These are phyloP conservation scores for Saccharomycopsis fermentans DNA, from an alignment of 805 yeast genomes.

Conservation along the genomic window DNA sequence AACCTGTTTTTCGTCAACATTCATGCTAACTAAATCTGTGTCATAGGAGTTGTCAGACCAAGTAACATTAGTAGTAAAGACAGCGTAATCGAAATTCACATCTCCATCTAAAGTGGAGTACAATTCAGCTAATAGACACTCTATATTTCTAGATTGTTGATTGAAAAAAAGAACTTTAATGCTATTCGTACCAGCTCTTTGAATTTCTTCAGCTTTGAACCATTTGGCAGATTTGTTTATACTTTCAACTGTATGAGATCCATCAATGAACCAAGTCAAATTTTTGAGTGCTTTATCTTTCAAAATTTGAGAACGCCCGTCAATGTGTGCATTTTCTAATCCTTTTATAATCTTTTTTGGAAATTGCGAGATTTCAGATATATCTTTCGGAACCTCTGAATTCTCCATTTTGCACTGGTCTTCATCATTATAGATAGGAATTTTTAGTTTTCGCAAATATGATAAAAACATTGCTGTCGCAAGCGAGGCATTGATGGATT, in stretches of 20 bases:
- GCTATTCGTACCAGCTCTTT: constrained; percentile 18
- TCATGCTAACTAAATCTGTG: constrained; percentile 76
- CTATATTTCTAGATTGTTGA: constrained; percentile 88
- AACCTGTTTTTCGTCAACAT: constrained; percentile 68
- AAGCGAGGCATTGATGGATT: constrained; percentile 73
- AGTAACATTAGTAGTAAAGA: constrained; percentile 87
- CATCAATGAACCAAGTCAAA: constrained; percentile 80
- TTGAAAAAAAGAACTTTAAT: constrained; percentile 62
- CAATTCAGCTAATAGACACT: constrained; percentile 47
- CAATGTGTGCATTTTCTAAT: constrained; percentile 66
- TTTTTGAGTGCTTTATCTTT: constrained; percentile 30
- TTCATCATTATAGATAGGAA: constrained; percentile 23
- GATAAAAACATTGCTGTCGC: constrained; percentile 63
- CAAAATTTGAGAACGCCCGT: constrained; percentile 88
- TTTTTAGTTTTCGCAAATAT: constrained; percentile 45
- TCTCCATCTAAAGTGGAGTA: constrained; percentile 32
- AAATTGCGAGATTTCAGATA: constrained; percentile 22
- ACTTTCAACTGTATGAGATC: constrained; percentile 92
- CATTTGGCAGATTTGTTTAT: constrained; percentile 73
- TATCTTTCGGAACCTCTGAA: constrained; percentile 16
- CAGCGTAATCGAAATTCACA: constrained; percentile 57
- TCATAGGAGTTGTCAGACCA: constrained; percentile 77
- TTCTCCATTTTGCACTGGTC: constrained; percentile 1
- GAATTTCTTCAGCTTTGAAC: constrained; percentile 37
- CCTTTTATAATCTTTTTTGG: constrained; percentile 50